Evolutionary conservation across 495 filamentous ascomycete species (phyloP).

Genomic region (Daldinia childiae): DNA sequence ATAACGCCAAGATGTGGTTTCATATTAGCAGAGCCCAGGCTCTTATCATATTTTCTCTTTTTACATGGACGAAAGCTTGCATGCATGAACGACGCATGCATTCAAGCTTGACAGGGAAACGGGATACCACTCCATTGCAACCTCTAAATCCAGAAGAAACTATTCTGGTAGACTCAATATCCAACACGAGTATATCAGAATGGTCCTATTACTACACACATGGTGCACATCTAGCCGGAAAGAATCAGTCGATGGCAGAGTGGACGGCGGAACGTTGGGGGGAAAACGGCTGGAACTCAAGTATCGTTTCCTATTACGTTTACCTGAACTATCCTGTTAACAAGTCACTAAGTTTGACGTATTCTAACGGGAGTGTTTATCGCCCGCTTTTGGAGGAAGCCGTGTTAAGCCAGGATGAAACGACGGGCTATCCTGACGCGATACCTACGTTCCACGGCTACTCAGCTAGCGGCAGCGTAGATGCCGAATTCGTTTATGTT

Average conservation of each 20-base stretch:
- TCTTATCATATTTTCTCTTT: background rate
- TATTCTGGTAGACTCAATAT: slow-evolving; percentile 40
- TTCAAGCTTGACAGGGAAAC: slow-evolving; percentile 21
- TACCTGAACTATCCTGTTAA: slow-evolving; percentile 84
- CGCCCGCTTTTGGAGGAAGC: slow-evolving; percentile 81
- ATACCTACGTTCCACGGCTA: slow-evolving; percentile 92
- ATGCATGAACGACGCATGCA: slow-evolving; percentile 28
- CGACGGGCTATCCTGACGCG: slow-evolving; percentile 70
- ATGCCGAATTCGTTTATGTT: slow-evolving; percentile 73
- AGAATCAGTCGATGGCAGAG: slow-evolving; percentile 59
- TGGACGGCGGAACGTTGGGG: slow-evolving; percentile 85
- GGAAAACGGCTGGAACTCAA: slow-evolving; percentile 75
- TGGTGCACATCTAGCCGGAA: slow-evolving; percentile 51
- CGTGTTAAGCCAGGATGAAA: slow-evolving; percentile 76
- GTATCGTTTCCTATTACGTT: slow-evolving; percentile 78
- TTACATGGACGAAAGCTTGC: slow-evolving; percentile 30
- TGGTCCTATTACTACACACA: slow-evolving; percentile 53
- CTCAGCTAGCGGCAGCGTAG: slow-evolving; percentile 81
- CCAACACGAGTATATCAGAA: slow-evolving; percentile 44
- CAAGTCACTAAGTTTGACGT: slow-evolving; percentile 71
- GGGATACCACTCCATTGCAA: slow-evolving; percentile 40
- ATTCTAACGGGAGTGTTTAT: slow-evolving; percentile 65
- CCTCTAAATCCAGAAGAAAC: slow-evolving; percentile 41
- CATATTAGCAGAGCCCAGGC: background rate
- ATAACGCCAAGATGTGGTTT: background rate